Evolutionary conservation across 805 yeast species (phyloP), one percentile per base, ranked within the genome.

Genomic region (Komagataella phaffii): DNA sequence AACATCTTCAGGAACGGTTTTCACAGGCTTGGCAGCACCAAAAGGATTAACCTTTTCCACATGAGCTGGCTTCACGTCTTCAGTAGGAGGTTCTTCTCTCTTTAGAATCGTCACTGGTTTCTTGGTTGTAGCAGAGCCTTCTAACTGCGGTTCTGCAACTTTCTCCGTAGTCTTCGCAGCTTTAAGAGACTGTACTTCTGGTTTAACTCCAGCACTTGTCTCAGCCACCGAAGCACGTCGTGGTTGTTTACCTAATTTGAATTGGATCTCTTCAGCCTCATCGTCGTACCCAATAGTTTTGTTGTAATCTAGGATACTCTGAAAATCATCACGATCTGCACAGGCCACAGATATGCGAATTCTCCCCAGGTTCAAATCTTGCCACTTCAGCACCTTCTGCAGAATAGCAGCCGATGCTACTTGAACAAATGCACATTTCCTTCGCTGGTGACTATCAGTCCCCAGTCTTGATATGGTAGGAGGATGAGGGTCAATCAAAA

Each of bases 11-110:
- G 52, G 57, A 5, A 55, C 55, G 17, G 51, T 45, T 44, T 57
- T 53, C 18, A 85, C 88, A 1, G 95, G 93, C 63, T 79, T 83
- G 1, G 95, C 95, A 1, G 75, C 68, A 1, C 95, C 95, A 66
- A 87, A 86, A 4, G 95, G 93, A 61, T 80, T 85, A 0, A 76
- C 58, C 59, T 77, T 82, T 3, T 69, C 58, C 59, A 68, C 55
- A 18, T 56, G 62, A 12, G 56, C 17, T 18, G 45, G 7, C 10
- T 7, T 19, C 21, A 45, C 24, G 47, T 7, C n/a, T 40, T n/a
- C 18, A 24, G 8, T n/a, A 46, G 48, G 36, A 8, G 48, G 48
- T 7, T 46, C 40, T 14, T 30, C 40, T 8, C 40, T 30, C 40
- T 30, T 30, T 6, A 30, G 14, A 10, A 30, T 30, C 5, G 14